phyloP scores from a whole-genome alignment of 176 grass and related monocot species.

The Hordeum vulgare region DNA sequence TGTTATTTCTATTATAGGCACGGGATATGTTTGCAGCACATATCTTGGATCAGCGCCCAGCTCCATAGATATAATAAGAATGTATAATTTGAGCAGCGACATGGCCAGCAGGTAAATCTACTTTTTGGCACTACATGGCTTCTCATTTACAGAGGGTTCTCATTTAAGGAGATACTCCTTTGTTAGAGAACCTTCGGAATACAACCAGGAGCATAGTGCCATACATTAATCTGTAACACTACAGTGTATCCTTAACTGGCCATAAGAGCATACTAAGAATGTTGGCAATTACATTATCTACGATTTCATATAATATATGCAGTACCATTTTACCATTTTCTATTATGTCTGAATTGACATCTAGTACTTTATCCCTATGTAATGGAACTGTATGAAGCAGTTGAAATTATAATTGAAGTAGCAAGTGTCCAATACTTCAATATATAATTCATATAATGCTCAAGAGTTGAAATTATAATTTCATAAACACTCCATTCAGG shows the following conservation, averaged over 20 bases:
- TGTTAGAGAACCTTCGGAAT: background rate
- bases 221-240: background rate
- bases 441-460: background rate
- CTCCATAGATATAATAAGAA: conserved; percentile 76
- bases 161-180: background rate
- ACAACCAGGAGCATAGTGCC: background rate
- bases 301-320: too few relatives aligned
- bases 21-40: conserved; percentile 80
- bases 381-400: background rate
- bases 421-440: background rate
- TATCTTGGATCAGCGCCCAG: conserved; percentile 54
- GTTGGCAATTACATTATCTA: background rate
- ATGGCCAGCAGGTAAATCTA: conserved; percentile 51
- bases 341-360: too few relatives aligned
- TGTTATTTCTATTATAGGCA: conserved; percentile 49
- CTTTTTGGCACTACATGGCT: background rate
- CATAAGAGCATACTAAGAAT: background rate
- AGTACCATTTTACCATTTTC: too few relatives aligned
- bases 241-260: background rate
- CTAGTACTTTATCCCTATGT: too few relatives aligned
- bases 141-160: too few relatives aligned
- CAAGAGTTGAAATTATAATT: background rate
- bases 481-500: conserved; percentile 49
- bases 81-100: conserved; percentile 77
- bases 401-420: background rate